phyloP scores from a whole-genome alignment of 2,329 filamentous ascomycete species.

The Alternaria solani region DNA sequence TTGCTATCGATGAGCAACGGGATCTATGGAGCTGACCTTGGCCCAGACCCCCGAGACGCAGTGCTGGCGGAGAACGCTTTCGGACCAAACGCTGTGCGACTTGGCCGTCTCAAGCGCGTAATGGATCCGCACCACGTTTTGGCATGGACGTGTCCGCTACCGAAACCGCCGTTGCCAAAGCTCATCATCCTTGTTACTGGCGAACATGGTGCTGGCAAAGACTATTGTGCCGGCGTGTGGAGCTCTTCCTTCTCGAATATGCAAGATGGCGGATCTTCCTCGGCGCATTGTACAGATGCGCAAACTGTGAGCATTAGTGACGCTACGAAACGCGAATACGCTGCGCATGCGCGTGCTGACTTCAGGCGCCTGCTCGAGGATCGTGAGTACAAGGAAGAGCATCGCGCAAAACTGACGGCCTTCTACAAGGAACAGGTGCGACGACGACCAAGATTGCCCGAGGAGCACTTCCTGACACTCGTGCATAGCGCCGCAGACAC shows the following conservation, averaged over 20 bases:
- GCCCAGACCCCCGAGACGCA: slow-evolving; percentile 67
- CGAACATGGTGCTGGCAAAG: slow-evolving; percentile 65
- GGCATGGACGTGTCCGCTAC: slow-evolving; percentile 64
- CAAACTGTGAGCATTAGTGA: slow-evolving; percentile 55
- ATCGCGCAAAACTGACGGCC: slow-evolving; percentile 60
- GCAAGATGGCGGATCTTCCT: slow-evolving; percentile 24
- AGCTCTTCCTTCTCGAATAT: slow-evolving; percentile 50
- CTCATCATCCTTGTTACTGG: slow-evolving; percentile 61
- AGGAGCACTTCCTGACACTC: slow-evolving; percentile 52
- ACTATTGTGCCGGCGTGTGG: slow-evolving; percentile 66
- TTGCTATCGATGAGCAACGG: slow-evolving; percentile 63
- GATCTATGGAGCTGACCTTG: slow-evolving; percentile 68
- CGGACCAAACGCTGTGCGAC: slow-evolving; percentile 61
- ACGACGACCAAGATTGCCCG: slow-evolving; percentile 56
- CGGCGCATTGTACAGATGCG: background rate
- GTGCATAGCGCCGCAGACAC: slow-evolving; percentile 49
- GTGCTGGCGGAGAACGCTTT: slow-evolving; percentile 63
- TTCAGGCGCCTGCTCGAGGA: slow-evolving; percentile 59
- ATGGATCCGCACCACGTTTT: slow-evolving; percentile 63
- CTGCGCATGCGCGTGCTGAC: slow-evolving; percentile 58
- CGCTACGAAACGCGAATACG: slow-evolving; percentile 65
- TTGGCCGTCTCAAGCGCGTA: slow-evolving; percentile 61
- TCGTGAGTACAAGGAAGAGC: slow-evolving; percentile 69
- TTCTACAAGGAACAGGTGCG: slow-evolving; percentile 61
- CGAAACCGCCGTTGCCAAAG: slow-evolving; percentile 38